Base-by-base conservation (phyloP, 768 basidiomycete species). In the Suillus hirtellus region DNA sequence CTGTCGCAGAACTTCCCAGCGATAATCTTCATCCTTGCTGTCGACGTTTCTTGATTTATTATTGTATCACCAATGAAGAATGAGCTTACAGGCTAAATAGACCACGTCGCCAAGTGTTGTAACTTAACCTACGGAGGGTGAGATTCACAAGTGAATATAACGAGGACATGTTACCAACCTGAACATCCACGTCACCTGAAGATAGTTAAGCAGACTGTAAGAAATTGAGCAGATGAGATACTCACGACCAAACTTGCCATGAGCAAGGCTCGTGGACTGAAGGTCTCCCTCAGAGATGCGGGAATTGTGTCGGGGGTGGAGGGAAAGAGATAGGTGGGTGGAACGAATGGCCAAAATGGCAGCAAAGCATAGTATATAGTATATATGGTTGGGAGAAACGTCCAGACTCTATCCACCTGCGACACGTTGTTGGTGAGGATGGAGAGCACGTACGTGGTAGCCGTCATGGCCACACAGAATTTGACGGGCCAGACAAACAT, bases 1-100 rank as follows among this genome's bases (percentile, higher is more conserved):
- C 46, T 77, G 73, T 47, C 95, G 86, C 15, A 97, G 80, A 43
- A 94, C 78, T 2, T 80, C 85, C 93, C 96, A 98, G 34, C 96
- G 89, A 70, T 98, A 98, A 74, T 97, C 95, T 74, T 96, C 95
- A 31, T 92, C 92, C 34, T 84, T 81, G 8, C 90, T 93, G 63
- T 34, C 43, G 2, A 63, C 5, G 62, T 7, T 27, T 52, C 49
- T 58, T 34, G 50, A 64, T n/a, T 9, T 49, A 4, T 19, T 6
- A 24, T n/a, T 12, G 19, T 40, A 34, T 58, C 40, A 24, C 2
- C 15, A 40, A 24, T 10, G 47, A 54, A 24, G 19, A 17, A 21
- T 40, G 47, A 4, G 75, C 87, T 62, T 68, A 92, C 90, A 88
- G 73, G 56, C 75, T 82, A 70, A 93, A 94, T 7, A 96, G 79